Percentiles rank a stretch among this genome's conserved stretches.
These are phyloP conservation scores for Pseudozyma pruni DNA, from an alignment of 1,284 basidiomycete species.

Conservation along the genomic window DNA sequence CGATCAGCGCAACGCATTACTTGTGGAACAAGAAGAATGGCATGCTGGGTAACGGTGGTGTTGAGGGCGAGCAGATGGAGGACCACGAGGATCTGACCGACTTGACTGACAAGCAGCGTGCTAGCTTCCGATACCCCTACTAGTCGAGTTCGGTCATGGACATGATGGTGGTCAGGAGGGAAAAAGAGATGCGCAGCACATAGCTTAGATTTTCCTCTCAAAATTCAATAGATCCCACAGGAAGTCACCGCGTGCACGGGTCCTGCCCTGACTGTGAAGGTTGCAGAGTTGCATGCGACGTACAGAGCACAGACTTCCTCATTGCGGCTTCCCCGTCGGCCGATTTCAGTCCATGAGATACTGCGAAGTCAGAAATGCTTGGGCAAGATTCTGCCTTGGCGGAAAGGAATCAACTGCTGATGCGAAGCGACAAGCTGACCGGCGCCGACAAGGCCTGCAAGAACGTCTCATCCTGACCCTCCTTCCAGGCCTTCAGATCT, in stretches of 20 bases:
- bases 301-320: too few species aligned
- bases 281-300: too few species aligned
- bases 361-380: too few species aligned
- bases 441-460: constrained; percentile 16
- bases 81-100: constrained; percentile 59
- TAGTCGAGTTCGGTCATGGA: constrained; percentile 12
- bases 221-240: too few species aligned
- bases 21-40: constrained; percentile 56
- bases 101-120: constrained; percentile 63
- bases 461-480: constrained; percentile 20
- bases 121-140: constrained; percentile 64
- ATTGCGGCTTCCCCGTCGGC: too few species aligned
- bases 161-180: not conserved
- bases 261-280: too few species aligned
- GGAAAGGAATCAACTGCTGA: not conserved
- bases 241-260: too few species aligned
- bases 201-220: too few species aligned
- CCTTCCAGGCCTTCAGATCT: constrained; percentile 20
- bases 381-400: too few species aligned
- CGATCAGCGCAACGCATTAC: constrained; percentile 47
- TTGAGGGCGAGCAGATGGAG: constrained; percentile 5
- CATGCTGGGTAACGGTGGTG: not conserved
- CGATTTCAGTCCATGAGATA: too few species aligned
- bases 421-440: constrained; percentile 15
- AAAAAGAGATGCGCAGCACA: not conserved